Conservation (phyloP, 2,329 filamentous ascomycete species). For the Curvularia spicifera region DNA sequence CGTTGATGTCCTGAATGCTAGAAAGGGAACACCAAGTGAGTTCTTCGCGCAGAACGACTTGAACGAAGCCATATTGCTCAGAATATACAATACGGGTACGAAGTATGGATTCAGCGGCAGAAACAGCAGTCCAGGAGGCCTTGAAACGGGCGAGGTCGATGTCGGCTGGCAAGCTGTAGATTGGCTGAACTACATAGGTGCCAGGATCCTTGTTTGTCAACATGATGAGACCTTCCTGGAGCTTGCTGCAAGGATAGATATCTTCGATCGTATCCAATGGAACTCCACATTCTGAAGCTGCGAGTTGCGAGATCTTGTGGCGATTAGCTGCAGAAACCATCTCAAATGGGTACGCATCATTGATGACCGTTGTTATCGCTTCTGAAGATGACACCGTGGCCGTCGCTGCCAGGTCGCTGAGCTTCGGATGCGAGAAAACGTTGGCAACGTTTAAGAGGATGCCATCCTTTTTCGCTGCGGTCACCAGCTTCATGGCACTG, state of each 20-base stretch:
- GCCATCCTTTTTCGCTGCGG: constrained; percentile 49
- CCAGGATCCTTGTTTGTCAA: constrained; percentile 42
- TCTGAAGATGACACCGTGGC: constrained; percentile 31
- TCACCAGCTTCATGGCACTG: constrained; percentile 55
- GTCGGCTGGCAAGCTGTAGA: constrained; percentile 48
- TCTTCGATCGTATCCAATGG: constrained; percentile 36
- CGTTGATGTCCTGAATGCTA: constrained; percentile 34
- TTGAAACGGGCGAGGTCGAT: constrained; percentile 49
- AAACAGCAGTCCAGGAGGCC: constrained; percentile 54
- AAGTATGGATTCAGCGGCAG: constrained; percentile 54
- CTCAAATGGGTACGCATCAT: constrained; percentile 33
- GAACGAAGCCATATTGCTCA: constrained; percentile 41
- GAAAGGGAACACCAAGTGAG: constrained; percentile 29
- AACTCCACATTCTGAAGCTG: constrained; percentile 38
- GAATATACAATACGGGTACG: constrained; percentile 53
- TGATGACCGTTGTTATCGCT: constrained; percentile 21
- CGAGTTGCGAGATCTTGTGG: constrained; percentile 32
- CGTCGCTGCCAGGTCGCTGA: constrained; percentile 52
- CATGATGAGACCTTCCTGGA: constrained; percentile 43
- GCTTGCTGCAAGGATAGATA: constrained; percentile 41
- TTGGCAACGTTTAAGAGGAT: constrained; percentile 52
- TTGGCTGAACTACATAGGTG: constrained; percentile 47
- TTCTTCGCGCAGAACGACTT: constrained; percentile 39
- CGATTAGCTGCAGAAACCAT: constrained; percentile 27
- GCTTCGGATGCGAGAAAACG: constrained; percentile 54